phyloP scores from a whole-genome alignment of 164 flowering plant species.

The Piper longum region DNA sequence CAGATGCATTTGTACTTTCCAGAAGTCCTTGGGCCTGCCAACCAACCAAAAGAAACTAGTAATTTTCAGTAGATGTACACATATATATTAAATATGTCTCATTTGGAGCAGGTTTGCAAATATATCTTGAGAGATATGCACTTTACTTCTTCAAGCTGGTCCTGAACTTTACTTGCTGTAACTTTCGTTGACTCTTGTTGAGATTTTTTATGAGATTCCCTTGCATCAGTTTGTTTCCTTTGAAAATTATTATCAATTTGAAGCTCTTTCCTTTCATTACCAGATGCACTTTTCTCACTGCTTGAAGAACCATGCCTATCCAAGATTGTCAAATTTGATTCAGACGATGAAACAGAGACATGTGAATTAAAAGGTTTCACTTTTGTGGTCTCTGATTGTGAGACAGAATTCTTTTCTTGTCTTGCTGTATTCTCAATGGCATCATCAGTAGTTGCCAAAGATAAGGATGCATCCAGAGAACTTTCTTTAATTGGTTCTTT shows the following conservation, averaged over 20 bases:
- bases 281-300: slow-evolving; percentile 26
- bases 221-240: slow-evolving; percentile 16
- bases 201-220: slow-evolving; percentile 15
- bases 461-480: slow-evolving; percentile 14
- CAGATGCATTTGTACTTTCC: slow-evolving; percentile 61
- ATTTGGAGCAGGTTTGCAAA: too few species aligned
- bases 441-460: slow-evolving; percentile 28
- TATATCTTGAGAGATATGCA: slow-evolving; percentile 2
- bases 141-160: slow-evolving; percentile 90
- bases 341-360: slow-evolving; percentile 19
- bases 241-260: slow-evolving; percentile 18
- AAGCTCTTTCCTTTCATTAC: slow-evolving; percentile 16
- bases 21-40: slow-evolving; percentile 94
- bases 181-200: slow-evolving; percentile 24
- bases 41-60: slow-evolving; percentile 23
- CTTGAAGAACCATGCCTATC: slow-evolving; percentile 22
- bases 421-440: slow-evolving; percentile 21
- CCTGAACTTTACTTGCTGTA: slow-evolving; percentile 43
- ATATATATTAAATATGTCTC: too few species aligned
- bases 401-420: slow-evolving; percentile 19
- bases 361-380: slow-evolving; percentile 23
- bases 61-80: background rate
- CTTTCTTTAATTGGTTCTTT: slow-evolving; percentile 17
- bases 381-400: slow-evolving; percentile 11
- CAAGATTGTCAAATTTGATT: slow-evolving; percentile 13